Evolutionary conservation across 2,329 filamentous ascomycete genomes (phyloP), one percentile per base, ranked within the genome.

Genomic region (Acrocalymma vagum): DNA sequence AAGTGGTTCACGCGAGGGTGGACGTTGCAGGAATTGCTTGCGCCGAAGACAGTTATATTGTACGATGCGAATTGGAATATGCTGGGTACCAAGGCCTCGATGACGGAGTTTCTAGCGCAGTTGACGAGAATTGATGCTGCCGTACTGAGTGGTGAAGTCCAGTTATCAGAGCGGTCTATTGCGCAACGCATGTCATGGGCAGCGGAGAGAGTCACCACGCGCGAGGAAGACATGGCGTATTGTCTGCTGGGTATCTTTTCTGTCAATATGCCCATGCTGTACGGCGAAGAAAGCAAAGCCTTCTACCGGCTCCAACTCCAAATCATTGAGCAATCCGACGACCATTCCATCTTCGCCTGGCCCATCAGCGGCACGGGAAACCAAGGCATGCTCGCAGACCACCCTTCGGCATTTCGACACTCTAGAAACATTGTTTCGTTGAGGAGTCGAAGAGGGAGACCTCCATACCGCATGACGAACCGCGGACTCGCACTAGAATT

Each of bases 161-260:
- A 24, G 26, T 9, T 18, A 26, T 5, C 11, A 28, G 10, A 29
- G 21, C 9, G 36, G 3, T 21, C 23, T 22, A 25, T 46, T 20
- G 38, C 31, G 8, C 5, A 60, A 33, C 42, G 48, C 9, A 17
- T 43, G 11, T 14, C 10, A 11, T 51, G 47, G 43, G 42, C 38
- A 10, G 22, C 32, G 9, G 15, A 9, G 7, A 13, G 47, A 11
- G 3, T 32, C 16, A 47, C 43, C 4, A 37, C 48, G 4, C 26
- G 45, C 16, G 14, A 21, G 10, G 61, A 65, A 49, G 61, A 65
- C 42, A 39, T 27, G 9, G 57, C 59, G 2, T 65, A 65, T 36
- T 65, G 41, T 15, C 45, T 65, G 2, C 33, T 65, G 5, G 61
- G 61, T 2, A 31, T 63, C 10, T 53, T 61, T 21, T 37, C 42